These are phyloP conservation scores for Groenewaldozyma tartarivorans DNA, from an alignment of 805 yeast species.

Conservation along the genomic window DNA sequence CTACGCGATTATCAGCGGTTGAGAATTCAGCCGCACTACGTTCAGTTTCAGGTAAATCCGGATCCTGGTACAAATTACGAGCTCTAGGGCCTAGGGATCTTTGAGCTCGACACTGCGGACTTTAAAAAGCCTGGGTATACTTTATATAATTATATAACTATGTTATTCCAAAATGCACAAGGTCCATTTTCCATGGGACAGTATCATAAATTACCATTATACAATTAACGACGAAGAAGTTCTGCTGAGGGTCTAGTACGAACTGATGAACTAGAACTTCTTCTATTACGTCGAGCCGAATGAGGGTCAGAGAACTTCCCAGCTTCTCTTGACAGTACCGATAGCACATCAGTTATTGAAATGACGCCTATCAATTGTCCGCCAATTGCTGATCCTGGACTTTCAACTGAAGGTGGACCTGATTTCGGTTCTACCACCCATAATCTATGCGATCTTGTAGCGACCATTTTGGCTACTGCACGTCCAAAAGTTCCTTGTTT, in stretches of 20 bases:
- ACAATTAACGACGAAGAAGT: too few relatives aligned
- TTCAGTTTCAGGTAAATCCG: too few relatives aligned
- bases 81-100: too few relatives aligned
- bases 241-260: constrained; percentile 14
- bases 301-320: constrained; percentile 75
- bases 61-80: too few relatives aligned
- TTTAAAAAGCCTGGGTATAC: too few relatives aligned
- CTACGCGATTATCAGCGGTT: too few relatives aligned
- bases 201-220: too few relatives aligned
- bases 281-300: constrained; percentile 77
- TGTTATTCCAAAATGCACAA: too few relatives aligned
- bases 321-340: constrained; percentile 63
- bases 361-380: constrained; percentile 76
- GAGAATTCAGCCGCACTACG: too few relatives aligned
- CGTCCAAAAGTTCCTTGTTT: constrained; percentile 71
- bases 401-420: constrained; percentile 8
- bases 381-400: constrained; percentile 16
- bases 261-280: constrained; percentile 16
- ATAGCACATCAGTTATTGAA: constrained; percentile 81
- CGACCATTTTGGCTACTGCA: constrained; percentile 89
- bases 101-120: too few relatives aligned
- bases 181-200: too few relatives aligned
- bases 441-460: constrained; percentile 81
- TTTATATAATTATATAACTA: too few relatives aligned
- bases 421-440: constrained; percentile 28